Evolutionary conservation across 2,329 filamentous ascomycete species (phyloP).

Genomic region (Paecilomyces niveus): DNA sequence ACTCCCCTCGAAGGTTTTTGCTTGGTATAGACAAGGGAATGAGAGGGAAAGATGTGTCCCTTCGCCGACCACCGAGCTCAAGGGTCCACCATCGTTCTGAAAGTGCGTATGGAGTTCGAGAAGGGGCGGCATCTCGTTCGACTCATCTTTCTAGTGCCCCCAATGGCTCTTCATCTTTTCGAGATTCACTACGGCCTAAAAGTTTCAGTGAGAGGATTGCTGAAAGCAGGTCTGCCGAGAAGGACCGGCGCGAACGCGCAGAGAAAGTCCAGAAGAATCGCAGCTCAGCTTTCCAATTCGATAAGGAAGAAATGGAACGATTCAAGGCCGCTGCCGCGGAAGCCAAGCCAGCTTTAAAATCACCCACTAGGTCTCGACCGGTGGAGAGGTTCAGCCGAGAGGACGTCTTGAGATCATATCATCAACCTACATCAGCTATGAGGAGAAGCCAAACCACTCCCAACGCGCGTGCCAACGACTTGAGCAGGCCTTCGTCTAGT

Average conservation of each 20-base stretch:
- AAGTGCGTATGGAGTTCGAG: slow-evolving; percentile 21
- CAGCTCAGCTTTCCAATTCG: slow-evolving; percentile 36
- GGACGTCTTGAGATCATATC: slow-evolving; percentile 45
- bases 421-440: slow-evolving; percentile 17
- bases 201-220: slow-evolving; percentile 83
- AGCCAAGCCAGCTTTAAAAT: slow-evolving; percentile 27
- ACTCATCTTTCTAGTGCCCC: slow-evolving; percentile 13
- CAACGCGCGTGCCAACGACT: slow-evolving; percentile 13
- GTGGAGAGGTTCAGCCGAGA: slow-evolving; percentile 55
- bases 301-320: slow-evolving; percentile 36
- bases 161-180: slow-evolving; percentile 18
- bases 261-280: slow-evolving; percentile 32
- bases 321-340: slow-evolving; percentile 34
- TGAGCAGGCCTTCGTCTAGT: slow-evolving; percentile 1
- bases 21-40: slow-evolving; percentile 87
- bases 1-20: slow-evolving; percentile 71
- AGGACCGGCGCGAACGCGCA: slow-evolving; percentile 29
- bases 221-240: slow-evolving; percentile 49
- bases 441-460: slow-evolving; percentile 31
- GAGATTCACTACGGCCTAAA: slow-evolving; percentile 33
- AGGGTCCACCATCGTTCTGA: slow-evolving; percentile 20
- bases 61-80: slow-evolving; percentile 58
- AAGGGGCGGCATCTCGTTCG: slow-evolving; percentile 17
- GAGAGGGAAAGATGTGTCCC: slow-evolving; percentile 71
- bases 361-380: slow-evolving; percentile 41